Conservation (phyloP, 2,329 filamentous ascomycete species). For the Bipolaris victoriae region DNA sequence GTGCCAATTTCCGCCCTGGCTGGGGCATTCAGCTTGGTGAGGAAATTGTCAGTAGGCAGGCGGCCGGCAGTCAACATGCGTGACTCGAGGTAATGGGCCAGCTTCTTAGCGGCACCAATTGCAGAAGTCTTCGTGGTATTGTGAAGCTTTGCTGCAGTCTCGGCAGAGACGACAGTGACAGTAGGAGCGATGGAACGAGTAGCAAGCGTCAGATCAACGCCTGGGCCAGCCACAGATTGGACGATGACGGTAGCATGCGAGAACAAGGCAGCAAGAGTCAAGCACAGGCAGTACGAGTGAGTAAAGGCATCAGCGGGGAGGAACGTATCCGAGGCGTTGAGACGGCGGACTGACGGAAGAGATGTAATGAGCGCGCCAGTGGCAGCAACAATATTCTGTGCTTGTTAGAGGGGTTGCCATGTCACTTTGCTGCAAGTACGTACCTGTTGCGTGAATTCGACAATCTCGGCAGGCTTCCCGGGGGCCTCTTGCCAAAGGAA, state of each 20-base stretch:
- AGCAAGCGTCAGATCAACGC: conserved; percentile 73
- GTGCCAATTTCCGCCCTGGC: conserved; percentile 65
- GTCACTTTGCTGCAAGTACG: conserved; percentile 6
- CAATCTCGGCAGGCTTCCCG: conserved; percentile 65
- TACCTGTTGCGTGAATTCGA: conserved; percentile 77
- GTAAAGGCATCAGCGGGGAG: conserved; percentile 83
- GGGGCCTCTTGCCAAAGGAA: conserved; percentile 69
- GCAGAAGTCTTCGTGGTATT: conserved; percentile 64
- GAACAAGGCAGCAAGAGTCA: conserved; percentile 83
- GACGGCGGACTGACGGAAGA: conserved; percentile 75
- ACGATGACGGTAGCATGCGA: conserved; percentile 84
- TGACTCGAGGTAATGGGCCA: conserved; percentile 74
- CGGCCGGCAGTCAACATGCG: conserved; percentile 74
- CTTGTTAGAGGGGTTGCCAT: conserved; percentile 14
- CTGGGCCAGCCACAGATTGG: conserved; percentile 81
- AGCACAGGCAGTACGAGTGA: conserved; percentile 76
- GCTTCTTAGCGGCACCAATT: conserved; percentile 66
- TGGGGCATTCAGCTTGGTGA: conserved; percentile 67
- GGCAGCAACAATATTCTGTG: conserved; percentile 84
- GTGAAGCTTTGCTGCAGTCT: conserved; percentile 73
- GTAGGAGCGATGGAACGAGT: conserved; percentile 79
- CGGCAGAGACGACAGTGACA: conserved; percentile 77
- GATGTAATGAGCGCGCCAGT: conserved; percentile 78
- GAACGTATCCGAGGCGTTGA: conserved; percentile 78
- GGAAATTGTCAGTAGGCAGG: conserved; percentile 70